phyloP scores from a whole-genome alignment of 2,329 filamentous ascomycete species.

The Xylaria sp. region DNA sequence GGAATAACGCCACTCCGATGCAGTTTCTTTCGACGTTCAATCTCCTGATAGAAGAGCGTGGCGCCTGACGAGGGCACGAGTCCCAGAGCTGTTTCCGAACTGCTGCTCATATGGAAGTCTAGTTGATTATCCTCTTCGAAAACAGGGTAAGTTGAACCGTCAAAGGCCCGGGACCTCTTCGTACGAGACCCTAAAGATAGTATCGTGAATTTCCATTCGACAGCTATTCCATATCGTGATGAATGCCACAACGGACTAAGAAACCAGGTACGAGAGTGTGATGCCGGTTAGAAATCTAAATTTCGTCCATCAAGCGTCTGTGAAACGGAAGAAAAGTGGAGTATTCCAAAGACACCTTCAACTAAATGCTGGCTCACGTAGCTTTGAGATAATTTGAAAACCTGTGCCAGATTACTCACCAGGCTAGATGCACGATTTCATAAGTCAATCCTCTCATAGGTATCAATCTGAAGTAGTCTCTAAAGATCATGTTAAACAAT shows the following conservation, averaged over 20 bases:
- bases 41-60: slow-evolving; percentile 55
- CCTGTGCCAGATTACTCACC: too few relatives aligned
- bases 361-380: too few relatives aligned
- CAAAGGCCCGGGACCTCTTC: not conserved
- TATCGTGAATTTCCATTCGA: not conserved
- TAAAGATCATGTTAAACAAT: slow-evolving; percentile 10
- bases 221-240: not conserved
- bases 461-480: slow-evolving; percentile 28
- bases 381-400: too few relatives aligned
- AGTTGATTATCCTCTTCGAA: not conserved
- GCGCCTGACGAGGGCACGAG: slow-evolving; percentile 57
- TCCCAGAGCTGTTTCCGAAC: not conserved
- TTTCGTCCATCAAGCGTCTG: not conserved
- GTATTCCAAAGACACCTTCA: not conserved
- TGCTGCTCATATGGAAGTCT: not conserved
- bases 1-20: slow-evolving; percentile 48
- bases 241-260: not conserved
- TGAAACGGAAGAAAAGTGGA: slow-evolving; percentile 22
- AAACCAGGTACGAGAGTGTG: not conserved
- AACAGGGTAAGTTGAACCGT: not conserved
- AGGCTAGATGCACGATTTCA: not conserved
- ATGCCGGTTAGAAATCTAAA: not conserved
- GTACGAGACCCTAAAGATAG: not conserved
- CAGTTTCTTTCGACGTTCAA: slow-evolving; percentile 49
- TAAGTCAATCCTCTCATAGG: slow-evolving; percentile 7